Evolutionary conservation across 106 monocot species (phyloP).

Genomic region (Allium cepa): DNA sequence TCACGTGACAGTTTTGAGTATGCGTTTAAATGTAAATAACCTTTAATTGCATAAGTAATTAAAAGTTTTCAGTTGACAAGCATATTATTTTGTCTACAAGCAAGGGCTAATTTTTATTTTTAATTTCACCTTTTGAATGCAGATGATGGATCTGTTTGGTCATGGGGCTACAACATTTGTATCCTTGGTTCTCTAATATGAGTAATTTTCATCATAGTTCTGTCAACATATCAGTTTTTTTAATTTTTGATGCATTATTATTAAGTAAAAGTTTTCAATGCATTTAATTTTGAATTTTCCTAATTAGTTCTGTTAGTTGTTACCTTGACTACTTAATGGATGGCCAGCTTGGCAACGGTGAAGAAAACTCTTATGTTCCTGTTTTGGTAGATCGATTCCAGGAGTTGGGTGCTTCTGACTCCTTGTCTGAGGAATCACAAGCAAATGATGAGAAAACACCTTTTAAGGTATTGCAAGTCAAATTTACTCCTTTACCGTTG

Average conservation of each 20-base stretch:
- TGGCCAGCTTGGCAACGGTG: slow-evolving; percentile 66
- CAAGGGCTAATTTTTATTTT: background rate
- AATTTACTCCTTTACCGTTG: background rate
- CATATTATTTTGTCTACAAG: too few relatives aligned
- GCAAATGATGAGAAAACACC: background rate
- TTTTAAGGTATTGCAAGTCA: slow-evolving; percentile 40
- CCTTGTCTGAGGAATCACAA: slow-evolving; percentile 16
- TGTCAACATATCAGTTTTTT: background rate
- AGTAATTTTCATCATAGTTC: too few relatives aligned
- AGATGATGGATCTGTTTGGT: slow-evolving; percentile 90
- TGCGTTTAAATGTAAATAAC: too few relatives aligned
- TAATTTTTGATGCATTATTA: background rate
- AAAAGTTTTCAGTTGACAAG: too few relatives aligned
- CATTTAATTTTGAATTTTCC: background rate
- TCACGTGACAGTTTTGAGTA: too few relatives aligned
- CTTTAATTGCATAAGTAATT: too few relatives aligned
- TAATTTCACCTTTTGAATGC: slow-evolving; percentile 8
- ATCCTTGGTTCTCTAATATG: slow-evolving; percentile 30
- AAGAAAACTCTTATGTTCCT: slow-evolving; percentile 40
- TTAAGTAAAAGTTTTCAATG: too few relatives aligned
- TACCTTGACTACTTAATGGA: slow-evolving; percentile 61
- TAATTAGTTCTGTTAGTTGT: background rate
- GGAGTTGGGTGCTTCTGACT: slow-evolving; percentile 42
- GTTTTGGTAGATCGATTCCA: slow-evolving; percentile 43
- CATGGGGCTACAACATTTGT: slow-evolving; percentile 91